Evolutionary conservation across 352 stramenopile species (phyloP), one percentile per base, ranked within the genome.

Genomic region (Pythium rhizo-oryzae): DNA sequence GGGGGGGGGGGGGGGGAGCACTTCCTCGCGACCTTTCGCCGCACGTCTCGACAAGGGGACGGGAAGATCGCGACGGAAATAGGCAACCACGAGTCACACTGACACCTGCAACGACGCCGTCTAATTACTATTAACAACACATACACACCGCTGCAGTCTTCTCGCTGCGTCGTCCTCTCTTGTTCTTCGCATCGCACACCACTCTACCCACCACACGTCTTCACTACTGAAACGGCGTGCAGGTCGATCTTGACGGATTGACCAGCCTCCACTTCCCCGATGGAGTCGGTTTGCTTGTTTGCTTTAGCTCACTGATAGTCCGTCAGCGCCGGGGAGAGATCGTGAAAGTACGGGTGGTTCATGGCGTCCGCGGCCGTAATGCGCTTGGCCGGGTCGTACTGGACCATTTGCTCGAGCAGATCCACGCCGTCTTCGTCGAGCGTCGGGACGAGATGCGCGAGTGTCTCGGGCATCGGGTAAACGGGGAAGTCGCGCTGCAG

Each of bases 321-420:
- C 59, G 72, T 90, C 33, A 93, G 75, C 33, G 80, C 72, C 5
- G 83, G 85, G n/a, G 87, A 89, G 51, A 97, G 72, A 71, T 99
- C 95, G 72, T 91, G 88, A 79, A 99, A 99, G 84, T 98, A 99
- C 56, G 93, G 83, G 89, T 99, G 98, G 52, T 97, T 88, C 81
- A 99, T 90, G 33, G 97, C 97, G 54, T 98, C 93, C 41, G 94
- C 84, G 5, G 96, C 96, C 21, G 97, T 98, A 70, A 99, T 93
- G 44, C 90, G 87, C 84, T 96, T 96, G 50, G 85, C 75, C 11
- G 89, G 89, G 70, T 96, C 87, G 72, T 94, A 97, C 70, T 93
- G 87, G 30, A 97, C 74, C 87, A 96, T 96, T 61, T 94, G 85
- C 66, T 94, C 85, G 28, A 99, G 75, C 64, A 99, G 79, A 75